Evolutionary conservation across 768 basidiomycete genomes (phyloP).

Genomic region (Tephrocybe rancida): DNA sequence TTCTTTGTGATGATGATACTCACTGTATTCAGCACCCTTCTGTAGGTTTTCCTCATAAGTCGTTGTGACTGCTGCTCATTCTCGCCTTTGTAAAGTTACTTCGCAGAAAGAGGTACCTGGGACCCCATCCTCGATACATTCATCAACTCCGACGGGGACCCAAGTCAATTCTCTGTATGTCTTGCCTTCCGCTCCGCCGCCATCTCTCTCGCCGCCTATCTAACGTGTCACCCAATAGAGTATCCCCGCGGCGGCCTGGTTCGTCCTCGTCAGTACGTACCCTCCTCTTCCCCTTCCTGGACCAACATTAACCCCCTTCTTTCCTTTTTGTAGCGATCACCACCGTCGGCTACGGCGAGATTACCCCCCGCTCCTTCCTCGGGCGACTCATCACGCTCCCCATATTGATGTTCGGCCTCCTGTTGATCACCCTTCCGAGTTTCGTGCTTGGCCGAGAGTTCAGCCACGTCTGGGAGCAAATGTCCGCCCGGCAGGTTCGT

Average conservation of each 20-base stretch:
- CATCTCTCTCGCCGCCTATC: background rate
- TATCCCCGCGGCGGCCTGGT: slow-evolving; percentile 61
- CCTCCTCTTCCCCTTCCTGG: background rate
- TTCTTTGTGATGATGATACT: slow-evolving; percentile 91
- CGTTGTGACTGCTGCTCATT: background rate
- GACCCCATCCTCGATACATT: slow-evolving; percentile 79
- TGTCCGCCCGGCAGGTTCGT: slow-evolving; percentile 56
- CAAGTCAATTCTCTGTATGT: slow-evolving; percentile 73
- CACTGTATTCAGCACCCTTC: slow-evolving; percentile 83
- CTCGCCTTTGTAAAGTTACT: slow-evolving; percentile 55
- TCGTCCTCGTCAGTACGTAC: slow-evolving; percentile 76
- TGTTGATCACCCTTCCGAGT: slow-evolving; percentile 87
- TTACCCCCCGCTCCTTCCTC: slow-evolving; percentile 86
- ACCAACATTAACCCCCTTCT: background rate
- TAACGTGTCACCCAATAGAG: slow-evolving; percentile 27
- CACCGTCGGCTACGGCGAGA: slow-evolving; percentile 78
- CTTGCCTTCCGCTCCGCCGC: background rate
- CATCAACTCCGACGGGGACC: slow-evolving; percentile 84
- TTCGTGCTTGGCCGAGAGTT: slow-evolving; percentile 94
- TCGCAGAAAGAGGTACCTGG: slow-evolving; percentile 91
- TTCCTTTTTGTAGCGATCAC: background rate
- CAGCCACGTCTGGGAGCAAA: slow-evolving; percentile 85
- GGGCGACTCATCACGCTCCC: slow-evolving; percentile 86
- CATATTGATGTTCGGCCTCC: slow-evolving; percentile 82
- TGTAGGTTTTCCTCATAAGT: slow-evolving; percentile 44